Evolutionary conservation across 2,329 filamentous ascomycete species (phyloP).

Genomic region (Penicillium sp.): DNA sequence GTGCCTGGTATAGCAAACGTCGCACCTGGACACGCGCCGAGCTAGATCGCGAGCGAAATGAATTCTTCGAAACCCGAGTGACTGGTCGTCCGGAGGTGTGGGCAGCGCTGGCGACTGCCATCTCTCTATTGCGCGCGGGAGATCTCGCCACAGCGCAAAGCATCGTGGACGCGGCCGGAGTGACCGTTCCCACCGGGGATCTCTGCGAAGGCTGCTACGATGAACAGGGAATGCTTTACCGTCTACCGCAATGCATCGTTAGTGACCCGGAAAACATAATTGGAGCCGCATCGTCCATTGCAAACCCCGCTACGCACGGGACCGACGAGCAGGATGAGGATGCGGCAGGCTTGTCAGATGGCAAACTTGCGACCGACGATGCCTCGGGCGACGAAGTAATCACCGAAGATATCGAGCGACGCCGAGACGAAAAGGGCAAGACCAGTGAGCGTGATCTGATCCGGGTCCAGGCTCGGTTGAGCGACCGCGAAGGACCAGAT

Average conservation of each 20-base stretch:
- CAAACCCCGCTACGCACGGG: conserved; percentile 17
- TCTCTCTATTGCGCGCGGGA: conserved; percentile 61
- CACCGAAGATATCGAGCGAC: conserved; percentile 36
- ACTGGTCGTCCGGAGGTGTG: conserved; percentile 73
- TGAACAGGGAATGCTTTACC: conserved; percentile 62
- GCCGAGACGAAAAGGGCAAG: conserved; percentile 57
- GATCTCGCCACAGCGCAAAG: conserved; percentile 67
- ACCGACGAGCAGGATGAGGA: conserved; percentile 16
- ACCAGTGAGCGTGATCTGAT: conserved; percentile 52
- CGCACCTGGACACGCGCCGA: conserved; percentile 64
- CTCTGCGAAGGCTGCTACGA: conserved; percentile 68
- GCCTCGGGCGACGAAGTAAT: conserved; percentile 39
- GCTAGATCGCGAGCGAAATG: conserved; percentile 64
- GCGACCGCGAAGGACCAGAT: conserved; percentile 59
- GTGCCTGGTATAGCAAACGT: conserved; percentile 59
- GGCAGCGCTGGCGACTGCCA: conserved; percentile 63
- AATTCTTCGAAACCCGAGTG: conserved; percentile 88
- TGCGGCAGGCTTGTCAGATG: conserved; percentile 26
- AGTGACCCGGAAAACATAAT: conserved; percentile 59
- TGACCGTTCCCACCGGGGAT: conserved; percentile 68
- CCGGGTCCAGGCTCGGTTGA: conserved; percentile 57
- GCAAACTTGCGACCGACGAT: conserved; percentile 34
- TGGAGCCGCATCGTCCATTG: conserved; percentile 3
- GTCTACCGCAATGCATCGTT: conserved; percentile 62
- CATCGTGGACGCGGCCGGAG: conserved; percentile 70